phyloP scores from a whole-genome alignment of 345 rosid genomes.

The Brassica rapa region DNA sequence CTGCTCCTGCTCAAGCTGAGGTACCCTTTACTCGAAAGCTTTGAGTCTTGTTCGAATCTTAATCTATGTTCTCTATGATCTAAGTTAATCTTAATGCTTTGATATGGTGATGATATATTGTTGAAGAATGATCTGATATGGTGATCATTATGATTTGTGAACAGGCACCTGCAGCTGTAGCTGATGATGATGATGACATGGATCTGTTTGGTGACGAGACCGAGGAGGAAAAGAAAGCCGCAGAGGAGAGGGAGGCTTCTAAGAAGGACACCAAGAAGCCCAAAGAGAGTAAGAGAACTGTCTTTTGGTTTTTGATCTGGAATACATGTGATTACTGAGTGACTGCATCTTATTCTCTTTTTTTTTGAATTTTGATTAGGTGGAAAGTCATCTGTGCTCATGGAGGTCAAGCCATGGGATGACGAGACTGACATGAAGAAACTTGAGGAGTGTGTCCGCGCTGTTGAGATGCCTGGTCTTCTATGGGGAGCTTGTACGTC shows the following conservation, averaged over 20 bases:
- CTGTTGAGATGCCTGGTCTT: conserved; percentile 81
- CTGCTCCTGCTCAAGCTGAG: conserved; percentile 44
- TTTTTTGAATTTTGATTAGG: conserved; percentile 43
- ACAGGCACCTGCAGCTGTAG: conserved; percentile 51
- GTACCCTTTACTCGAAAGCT: not conserved
- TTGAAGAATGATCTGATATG: not conserved
- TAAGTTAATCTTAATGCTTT: not conserved
- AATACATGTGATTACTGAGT: not conserved
- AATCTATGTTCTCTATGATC: not conserved
- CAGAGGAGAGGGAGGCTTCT: conserved; percentile 82
- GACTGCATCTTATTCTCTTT: not conserved
- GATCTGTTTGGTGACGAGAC: conserved; percentile 97
- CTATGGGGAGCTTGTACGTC: conserved; percentile 93
- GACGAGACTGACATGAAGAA: conserved; percentile 99
- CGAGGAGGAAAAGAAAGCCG: conserved; percentile 92
- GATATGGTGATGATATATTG: too few relatives aligned
- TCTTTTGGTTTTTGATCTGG: not conserved
- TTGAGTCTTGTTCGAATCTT: not conserved
- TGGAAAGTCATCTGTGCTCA: conserved; percentile 87
- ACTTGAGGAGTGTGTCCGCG: conserved; percentile 72
- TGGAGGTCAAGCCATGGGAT: conserved; percentile 98
- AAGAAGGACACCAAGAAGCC: conserved; percentile 71
- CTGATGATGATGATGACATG: conserved; percentile 74
- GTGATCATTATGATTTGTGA: not conserved
- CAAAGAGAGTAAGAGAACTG: conserved; percentile 55